Conservation (phyloP, 129 eudicot genomes). For the Flaveria bidentis region DNA sequence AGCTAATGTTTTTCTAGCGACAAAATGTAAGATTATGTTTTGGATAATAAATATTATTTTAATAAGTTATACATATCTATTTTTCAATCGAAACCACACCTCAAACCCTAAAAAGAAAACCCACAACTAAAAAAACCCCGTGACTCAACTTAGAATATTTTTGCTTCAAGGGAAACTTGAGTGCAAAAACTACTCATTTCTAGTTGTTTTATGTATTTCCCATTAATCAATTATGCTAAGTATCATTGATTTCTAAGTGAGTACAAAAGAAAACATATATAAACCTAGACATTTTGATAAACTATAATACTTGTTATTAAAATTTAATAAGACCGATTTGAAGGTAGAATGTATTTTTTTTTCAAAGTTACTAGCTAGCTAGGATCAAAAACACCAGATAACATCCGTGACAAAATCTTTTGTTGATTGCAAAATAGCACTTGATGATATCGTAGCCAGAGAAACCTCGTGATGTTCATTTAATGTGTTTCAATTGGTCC, state of each 20-base stretch:
- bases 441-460: conserved; percentile 28
- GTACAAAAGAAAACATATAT: background rate
- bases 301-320: background rate
- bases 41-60: too few species aligned
- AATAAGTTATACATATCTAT: too few species aligned
- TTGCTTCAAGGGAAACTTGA: too few species aligned
- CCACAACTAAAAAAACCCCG: too few species aligned
- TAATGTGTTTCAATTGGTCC: background rate
- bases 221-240: background rate
- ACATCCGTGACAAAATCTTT: conserved; percentile 1
- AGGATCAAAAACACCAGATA: background rate
- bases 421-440: conserved; percentile 26
- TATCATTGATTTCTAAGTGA: background rate
- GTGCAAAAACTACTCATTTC: too few species aligned
- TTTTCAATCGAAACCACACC: too few species aligned
- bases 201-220: too few species aligned
- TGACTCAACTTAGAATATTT: too few species aligned
- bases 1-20: too few species aligned
- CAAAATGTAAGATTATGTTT: too few species aligned
- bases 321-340: background rate
- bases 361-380: background rate
- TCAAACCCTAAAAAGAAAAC: too few species aligned
- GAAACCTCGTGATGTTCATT: conserved; percentile 47
- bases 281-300: background rate
- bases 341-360: background rate